Conservation (phyloP, 257 asterid species). For the Solanum corneliomulleri region DNA sequence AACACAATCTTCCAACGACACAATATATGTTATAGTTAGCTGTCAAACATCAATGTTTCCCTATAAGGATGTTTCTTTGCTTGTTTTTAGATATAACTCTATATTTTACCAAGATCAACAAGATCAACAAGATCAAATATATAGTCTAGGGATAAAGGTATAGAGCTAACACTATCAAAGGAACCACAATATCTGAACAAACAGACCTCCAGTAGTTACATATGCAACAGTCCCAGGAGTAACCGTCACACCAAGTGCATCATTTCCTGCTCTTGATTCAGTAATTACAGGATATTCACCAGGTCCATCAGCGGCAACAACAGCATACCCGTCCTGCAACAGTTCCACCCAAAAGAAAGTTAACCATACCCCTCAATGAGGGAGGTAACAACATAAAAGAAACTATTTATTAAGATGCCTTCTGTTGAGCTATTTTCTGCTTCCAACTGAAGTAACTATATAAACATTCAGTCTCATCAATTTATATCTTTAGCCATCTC, state of each 20-base stretch:
- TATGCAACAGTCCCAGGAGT: slow-evolving; percentile 78
- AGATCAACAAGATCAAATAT: neutral
- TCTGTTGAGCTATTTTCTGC: neutral
- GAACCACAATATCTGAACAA: neutral
- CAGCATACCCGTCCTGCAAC: slow-evolving; percentile 86
- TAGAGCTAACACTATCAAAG: neutral
- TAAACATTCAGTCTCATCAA: neutral
- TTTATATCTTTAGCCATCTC: neutral
- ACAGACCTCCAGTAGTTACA: slow-evolving; percentile 90
- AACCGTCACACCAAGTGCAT: slow-evolving; percentile 60
- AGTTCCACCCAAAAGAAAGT: neutral
- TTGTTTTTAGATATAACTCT: neutral
- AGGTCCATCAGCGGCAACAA: slow-evolving; percentile 84
- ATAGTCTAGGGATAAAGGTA: neutral
- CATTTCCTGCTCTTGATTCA: slow-evolving; percentile 96
- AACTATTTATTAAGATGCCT: neutral
- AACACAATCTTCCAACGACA: neutral
- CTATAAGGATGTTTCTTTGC: neutral
- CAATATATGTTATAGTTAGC: neutral
- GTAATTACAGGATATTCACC: slow-evolving; percentile 80
- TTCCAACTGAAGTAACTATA: neutral
- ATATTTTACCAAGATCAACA: neutral
- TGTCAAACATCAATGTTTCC: neutral
- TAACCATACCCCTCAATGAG: neutral
- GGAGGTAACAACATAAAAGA: neutral